Evolutionary conservation across 192 early-diverging fungal genomes (phyloP).

Genomic region (Spizellomyces sp.): DNA sequence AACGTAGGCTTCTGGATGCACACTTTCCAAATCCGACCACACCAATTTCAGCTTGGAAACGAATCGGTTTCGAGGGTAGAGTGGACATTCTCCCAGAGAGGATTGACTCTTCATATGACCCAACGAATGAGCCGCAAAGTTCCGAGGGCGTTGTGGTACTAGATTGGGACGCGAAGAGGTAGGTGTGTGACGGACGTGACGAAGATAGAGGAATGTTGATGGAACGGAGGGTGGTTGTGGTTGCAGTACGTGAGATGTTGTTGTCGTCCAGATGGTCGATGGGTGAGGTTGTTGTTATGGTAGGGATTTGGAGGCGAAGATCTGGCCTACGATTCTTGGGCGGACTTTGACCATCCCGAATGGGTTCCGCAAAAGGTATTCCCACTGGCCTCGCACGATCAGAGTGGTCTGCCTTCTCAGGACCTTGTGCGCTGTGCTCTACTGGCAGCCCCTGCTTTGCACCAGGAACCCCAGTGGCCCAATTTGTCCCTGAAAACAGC

Average conservation of each 20-base stretch:
- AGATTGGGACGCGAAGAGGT: not conserved
- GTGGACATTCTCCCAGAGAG: slow-evolving; percentile 77
- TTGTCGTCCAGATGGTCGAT: not conserved
- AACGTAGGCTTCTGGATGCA: slow-evolving; percentile 55
- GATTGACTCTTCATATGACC: slow-evolving; percentile 71
- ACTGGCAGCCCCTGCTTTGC: too few relatives aligned
- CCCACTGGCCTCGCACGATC: too few relatives aligned
- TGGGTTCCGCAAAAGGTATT: too few relatives aligned
- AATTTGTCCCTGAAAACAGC: too few relatives aligned
- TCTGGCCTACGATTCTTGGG: not conserved
- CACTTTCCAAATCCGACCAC: slow-evolving; percentile 68
- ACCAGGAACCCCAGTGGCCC: too few relatives aligned
- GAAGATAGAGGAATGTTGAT: slow-evolving; percentile 19
- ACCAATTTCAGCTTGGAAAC: slow-evolving; percentile 72
- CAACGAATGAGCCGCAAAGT: slow-evolving; percentile 45
- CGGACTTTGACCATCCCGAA: not conserved
- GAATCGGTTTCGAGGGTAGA: slow-evolving; percentile 70
- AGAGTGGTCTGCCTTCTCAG: too few relatives aligned
- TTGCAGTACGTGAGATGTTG: too few relatives aligned
- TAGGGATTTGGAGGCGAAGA: not conserved
- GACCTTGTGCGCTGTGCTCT: too few relatives aligned
- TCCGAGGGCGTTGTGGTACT: slow-evolving; percentile 12
- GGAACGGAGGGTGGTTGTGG: slow-evolving; percentile 21
- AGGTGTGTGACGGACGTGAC: not conserved
- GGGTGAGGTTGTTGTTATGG: not conserved